phyloP scores from a whole-genome alignment of 805 yeast genomes.

The Ogataea corticis region DNA sequence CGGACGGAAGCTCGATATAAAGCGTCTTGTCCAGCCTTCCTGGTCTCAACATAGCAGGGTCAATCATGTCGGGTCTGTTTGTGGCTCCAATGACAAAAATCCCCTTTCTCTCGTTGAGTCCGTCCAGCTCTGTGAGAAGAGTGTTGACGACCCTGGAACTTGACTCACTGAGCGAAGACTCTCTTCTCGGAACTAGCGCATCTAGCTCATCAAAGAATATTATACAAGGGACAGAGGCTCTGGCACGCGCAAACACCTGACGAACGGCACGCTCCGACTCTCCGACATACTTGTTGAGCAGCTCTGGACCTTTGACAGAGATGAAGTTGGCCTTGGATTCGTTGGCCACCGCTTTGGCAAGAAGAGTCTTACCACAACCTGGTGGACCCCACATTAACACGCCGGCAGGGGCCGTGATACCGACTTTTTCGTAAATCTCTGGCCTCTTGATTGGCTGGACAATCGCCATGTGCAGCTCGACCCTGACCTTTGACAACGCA shows the following conservation, averaged over 20 bases:
- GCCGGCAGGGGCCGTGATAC: constrained; percentile 96
- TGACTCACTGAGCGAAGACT: constrained; percentile 81
- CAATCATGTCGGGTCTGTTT: constrained; percentile 96
- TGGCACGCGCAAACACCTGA: constrained; percentile 88
- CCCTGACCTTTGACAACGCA: constrained; percentile 75
- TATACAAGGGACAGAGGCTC: constrained; percentile 93
- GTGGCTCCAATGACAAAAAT: constrained; percentile 96
- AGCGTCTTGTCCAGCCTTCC: constrained; percentile 93
- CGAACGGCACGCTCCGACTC: constrained; percentile 93
- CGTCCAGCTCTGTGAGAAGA: constrained; percentile 89
- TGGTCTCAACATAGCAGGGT: constrained; percentile 96
- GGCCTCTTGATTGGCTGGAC: constrained; percentile 96
- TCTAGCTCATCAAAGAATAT: constrained; percentile 95
- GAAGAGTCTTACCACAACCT: constrained; percentile 95
- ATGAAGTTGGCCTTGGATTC: constrained; percentile 96
- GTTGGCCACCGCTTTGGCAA: constrained; percentile 97
- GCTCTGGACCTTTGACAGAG: constrained; percentile 94
- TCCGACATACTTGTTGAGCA: constrained; percentile 93
- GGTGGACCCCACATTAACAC: constrained; percentile 99
- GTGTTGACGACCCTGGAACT: constrained; percentile 95
- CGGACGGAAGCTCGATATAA: constrained; percentile 84
- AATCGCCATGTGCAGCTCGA: constrained; percentile 94
- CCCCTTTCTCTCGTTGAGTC: constrained; percentile 88
- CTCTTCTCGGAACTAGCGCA: constrained; percentile 94
- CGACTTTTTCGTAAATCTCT: constrained; percentile 83